phyloP scores from a whole-genome alignment of 495 filamentous ascomycete species.

The Aspergillus cristatus region DNA sequence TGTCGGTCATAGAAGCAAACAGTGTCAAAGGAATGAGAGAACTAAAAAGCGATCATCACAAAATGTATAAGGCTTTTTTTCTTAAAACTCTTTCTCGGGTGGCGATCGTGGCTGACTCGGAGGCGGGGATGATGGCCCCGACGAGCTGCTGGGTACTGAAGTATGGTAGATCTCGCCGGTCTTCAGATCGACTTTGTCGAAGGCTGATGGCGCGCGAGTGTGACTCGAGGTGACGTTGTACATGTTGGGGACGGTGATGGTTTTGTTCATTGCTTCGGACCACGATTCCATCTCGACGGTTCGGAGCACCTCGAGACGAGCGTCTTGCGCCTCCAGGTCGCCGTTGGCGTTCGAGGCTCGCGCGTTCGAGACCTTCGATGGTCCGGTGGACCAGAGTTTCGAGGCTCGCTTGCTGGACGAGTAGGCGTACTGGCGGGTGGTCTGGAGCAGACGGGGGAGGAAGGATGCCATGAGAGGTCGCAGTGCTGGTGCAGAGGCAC shows the following conservation, averaged over 20 bases:
- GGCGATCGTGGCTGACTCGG: neutral
- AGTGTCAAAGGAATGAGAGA: too few species aligned
- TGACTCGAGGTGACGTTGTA: slow-evolving; percentile 10
- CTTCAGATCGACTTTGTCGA: slow-evolving; percentile 13
- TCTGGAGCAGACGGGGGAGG: slow-evolving; percentile 30
- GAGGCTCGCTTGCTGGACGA: slow-evolving; percentile 14
- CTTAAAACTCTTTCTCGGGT: too few species aligned
- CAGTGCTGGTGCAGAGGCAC: slow-evolving; percentile 46
- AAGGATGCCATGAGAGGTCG: slow-evolving; percentile 42
- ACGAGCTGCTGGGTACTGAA: slow-evolving; percentile 15
- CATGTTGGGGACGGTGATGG: slow-evolving; percentile 5
- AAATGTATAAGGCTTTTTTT: too few species aligned
- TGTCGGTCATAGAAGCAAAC: too few species aligned
- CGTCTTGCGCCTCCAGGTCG: neutral
- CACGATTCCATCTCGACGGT: slow-evolving; percentile 30
- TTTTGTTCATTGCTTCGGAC: slow-evolving; percentile 14
- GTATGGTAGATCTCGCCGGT: slow-evolving; percentile 6
- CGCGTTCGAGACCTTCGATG: slow-evolving; percentile 7
- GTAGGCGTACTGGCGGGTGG: slow-evolving; percentile 14
- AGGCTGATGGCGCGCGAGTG: slow-evolving; percentile 10
- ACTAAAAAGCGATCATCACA: too few species aligned
- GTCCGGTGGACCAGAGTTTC: slow-evolving; percentile 19
- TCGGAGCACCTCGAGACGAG: slow-evolving; percentile 13
- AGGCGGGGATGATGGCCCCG: too few species aligned
- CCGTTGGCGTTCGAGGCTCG: slow-evolving; percentile 2